Conservation (phyloP, 805 yeast genomes). For the Candida stauntonica region DNA sequence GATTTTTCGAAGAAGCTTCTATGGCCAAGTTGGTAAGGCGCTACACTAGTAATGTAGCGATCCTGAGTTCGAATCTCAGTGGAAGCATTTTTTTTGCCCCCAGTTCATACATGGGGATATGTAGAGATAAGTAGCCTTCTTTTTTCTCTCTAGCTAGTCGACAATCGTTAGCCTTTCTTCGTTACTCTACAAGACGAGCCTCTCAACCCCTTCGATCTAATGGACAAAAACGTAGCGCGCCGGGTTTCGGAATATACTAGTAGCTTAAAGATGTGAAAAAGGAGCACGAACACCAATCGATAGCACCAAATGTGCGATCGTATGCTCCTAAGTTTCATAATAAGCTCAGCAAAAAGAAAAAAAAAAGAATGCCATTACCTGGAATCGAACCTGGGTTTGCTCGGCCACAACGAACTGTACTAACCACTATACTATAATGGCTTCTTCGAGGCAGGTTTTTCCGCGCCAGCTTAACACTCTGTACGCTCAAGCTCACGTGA, state of each 20-base stretch:
- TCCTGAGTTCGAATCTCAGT: conserved; percentile 75
- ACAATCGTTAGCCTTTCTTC: not conserved
- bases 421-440: conserved; percentile 59
- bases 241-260: no score
- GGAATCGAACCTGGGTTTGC: conserved; percentile 73
- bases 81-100: conserved; percentile 41
- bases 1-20: conserved; percentile 31
- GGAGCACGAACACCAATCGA: no score
- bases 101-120: not conserved
- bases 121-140: no score
- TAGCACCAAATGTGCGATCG: no score
- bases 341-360: not conserved
- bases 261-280: no score
- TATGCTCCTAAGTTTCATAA: no score
- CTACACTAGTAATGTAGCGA: conserved; percentile 80
- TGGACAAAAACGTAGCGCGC: no score
- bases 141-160: not conserved
- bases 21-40: conserved; percentile 74
- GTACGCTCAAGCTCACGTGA: no score
- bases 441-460: no score
- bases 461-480: no score
- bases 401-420: conserved; percentile 73
- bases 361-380: conserved; percentile 53
- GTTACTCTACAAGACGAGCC: no score
- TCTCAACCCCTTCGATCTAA: no score